These are phyloP conservation scores for Naegleria gruberi DNA, from an alignment of 208 protist species.

Conservation along the genomic window DNA sequence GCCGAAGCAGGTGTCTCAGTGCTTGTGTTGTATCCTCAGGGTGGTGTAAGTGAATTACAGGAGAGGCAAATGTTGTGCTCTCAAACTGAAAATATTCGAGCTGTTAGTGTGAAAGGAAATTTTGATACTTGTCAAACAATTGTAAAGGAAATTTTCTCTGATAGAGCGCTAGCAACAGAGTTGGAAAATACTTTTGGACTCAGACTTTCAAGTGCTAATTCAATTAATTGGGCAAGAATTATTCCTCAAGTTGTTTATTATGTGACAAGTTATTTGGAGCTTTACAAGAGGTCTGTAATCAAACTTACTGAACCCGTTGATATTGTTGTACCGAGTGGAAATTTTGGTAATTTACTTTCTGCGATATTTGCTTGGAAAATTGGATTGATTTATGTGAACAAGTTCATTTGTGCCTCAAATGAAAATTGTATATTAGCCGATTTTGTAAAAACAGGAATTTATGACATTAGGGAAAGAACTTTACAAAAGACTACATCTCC, in stretches of 20 bases:
- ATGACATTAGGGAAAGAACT: conserved; percentile 56
- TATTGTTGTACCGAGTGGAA: conserved; percentile 85
- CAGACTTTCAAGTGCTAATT: conserved; percentile 83
- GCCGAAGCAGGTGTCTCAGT: conserved; percentile 52
- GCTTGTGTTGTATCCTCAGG: conserved; percentile 69
- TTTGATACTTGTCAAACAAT: conserved; percentile 82
- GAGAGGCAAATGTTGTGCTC: conserved; percentile 62
- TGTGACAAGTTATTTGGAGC: conserved; percentile 81
- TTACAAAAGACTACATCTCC: conserved; percentile 57
- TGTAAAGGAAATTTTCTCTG: conserved; percentile 75
- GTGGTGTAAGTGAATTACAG: conserved; percentile 68
- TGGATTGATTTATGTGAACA: conserved; percentile 64
- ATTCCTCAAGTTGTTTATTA: conserved; percentile 91
- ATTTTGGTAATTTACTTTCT: conserved; percentile 89
- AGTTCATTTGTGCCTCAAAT: conserved; percentile 86
- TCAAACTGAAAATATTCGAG: conserved; percentile 50
- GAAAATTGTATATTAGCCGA: conserved; percentile 84
- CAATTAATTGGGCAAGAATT: conserved; percentile 94
- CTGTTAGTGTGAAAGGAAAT: conserved; percentile 58
- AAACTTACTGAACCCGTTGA: conserved; percentile 53
- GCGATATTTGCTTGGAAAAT: conserved; percentile 80
- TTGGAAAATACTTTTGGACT: conserved; percentile 23
- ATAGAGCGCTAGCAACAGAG: conserved; percentile 56
- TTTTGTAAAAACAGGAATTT: conserved; percentile 72
- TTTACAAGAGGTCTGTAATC: conserved; percentile 42